Base-by-base conservation (phyloP, 306 rosid genomes). In the Malus orientalis region DNA sequence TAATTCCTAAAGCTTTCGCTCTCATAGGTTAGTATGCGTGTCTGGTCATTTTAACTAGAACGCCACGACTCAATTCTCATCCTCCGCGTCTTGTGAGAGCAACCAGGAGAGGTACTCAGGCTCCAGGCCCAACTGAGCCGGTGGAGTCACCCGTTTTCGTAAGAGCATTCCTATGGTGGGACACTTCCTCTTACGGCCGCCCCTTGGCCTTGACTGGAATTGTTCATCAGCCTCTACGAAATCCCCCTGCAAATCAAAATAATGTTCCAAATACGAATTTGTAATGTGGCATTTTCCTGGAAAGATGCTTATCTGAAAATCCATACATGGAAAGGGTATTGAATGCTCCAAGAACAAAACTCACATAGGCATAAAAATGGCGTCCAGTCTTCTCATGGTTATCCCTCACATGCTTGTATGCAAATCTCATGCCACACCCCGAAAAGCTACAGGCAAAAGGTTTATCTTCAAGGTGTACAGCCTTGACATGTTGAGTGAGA, bases 321-420 rank as follows among this genome's bases (percentile, higher is more conserved):
- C 62, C 36, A 23, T 38, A n/a, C 38, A 70, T 11, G 44, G 9
- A 4, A 18, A 60, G 16, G 16, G 12, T 8, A 49, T 65, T 45
- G 9, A 27, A 30, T 49, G 11, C 25, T 73, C 40, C 7, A 27
- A 47, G 70, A 18, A 23, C 1, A 42, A 66, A 61, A 81, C 95
- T 90, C 85, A 95, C 98, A 67, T 57, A 59, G 63, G 82, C 62
- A 80, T 83, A 89, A 49, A 87, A 88, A 79, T 92, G 96, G 60
- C 61, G 68, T 3, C 83, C 89, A 2, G 84, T 85, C 73, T 87
- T 90, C 79, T 92, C 96, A 5, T 90, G 98, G 12, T 89, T 92
- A 61, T 95, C 93, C 83, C 98, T 80, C 47, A 95, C 98, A 2
- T 95, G 98, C 79, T 92, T 95, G 86, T 90, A 91, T 9, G 96